These are phyloP conservation scores for Phaffia tasmanica DNA, from an alignment of 768 basidiomycete genomes.

Conservation along the genomic window DNA sequence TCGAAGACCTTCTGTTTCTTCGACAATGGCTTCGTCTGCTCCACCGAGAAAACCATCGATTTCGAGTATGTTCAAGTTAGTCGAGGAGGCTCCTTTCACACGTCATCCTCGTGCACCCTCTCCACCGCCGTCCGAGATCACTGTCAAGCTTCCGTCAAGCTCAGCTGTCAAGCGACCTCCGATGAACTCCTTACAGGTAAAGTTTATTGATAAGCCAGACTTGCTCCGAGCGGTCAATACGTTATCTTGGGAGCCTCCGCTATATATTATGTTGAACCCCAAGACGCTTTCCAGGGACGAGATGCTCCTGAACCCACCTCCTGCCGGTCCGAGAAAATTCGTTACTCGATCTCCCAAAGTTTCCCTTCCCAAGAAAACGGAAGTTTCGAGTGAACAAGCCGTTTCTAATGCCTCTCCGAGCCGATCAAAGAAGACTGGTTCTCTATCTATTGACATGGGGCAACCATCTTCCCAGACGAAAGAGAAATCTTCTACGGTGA, in stretches of 20 bases:
- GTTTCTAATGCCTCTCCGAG: not conserved
- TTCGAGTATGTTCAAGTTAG: not conserved
- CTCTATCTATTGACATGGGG: not conserved
- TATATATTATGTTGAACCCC: constrained; percentile 30
- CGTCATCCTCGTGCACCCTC: not conserved
- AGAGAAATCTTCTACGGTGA: too few species aligned
- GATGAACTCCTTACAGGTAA: constrained; percentile 1
- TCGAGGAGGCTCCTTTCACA: not conserved
- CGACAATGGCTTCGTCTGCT: not conserved
- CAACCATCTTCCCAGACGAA: not conserved
- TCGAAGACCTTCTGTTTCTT: not conserved
- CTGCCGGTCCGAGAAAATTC: not conserved
- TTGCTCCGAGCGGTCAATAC: constrained; percentile 8
- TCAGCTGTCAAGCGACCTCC: not conserved
- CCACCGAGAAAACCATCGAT: not conserved
- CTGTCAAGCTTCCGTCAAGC: constrained; percentile 31
- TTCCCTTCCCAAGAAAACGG: too few species aligned
- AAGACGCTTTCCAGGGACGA: constrained; percentile 35
- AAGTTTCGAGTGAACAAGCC: too few species aligned
- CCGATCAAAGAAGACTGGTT: constrained; percentile 4
- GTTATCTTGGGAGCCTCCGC: constrained; percentile 34
- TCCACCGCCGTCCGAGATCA: not conserved
- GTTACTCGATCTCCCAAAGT: not conserved
- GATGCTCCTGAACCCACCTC: constrained; percentile 29
- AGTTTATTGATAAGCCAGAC: constrained; percentile 2